phyloP scores from a whole-genome alignment of 352 stramenopile genomes.

The Pelagophyceae sp. region DNA sequence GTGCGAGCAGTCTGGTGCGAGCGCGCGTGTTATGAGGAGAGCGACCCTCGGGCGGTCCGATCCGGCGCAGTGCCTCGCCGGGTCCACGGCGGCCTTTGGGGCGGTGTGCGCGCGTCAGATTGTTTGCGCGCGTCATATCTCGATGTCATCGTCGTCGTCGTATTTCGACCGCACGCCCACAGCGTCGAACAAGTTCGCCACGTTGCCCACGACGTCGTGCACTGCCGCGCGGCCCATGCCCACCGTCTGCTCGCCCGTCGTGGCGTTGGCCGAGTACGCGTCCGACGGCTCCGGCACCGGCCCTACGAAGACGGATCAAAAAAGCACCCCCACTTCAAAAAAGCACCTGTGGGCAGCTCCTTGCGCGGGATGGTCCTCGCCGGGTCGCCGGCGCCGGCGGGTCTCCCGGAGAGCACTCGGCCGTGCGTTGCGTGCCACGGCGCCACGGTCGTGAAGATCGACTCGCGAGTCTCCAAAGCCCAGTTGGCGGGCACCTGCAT shows the following conservation, averaged over 20 bases:
- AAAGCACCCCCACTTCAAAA: no score
- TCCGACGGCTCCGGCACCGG: no score
- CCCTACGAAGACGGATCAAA: no score
- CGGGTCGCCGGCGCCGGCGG: background rate
- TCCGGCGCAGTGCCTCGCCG: no score
- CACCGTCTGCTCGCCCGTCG: background rate
- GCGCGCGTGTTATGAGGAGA: no score
- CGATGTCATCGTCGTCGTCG: background rate
- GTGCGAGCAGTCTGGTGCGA: no score
- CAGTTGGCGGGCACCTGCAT: constrained; percentile 32
- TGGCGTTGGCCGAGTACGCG: no score
- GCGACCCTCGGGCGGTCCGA: no score
- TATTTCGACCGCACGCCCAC: background rate
- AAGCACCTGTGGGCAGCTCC: background rate
- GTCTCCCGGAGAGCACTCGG: background rate
- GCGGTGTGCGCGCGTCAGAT: no score
- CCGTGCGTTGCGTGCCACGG: constrained; percentile 14
- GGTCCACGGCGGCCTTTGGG: no score
- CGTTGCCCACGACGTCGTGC: background rate
- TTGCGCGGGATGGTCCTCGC: background rate
- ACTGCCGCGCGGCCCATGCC: background rate
- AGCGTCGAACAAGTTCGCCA: background rate
- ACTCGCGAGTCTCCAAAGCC: background rate
- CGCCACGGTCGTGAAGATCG: background rate
- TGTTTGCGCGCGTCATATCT: no score